A percentile compares a stretch with the other conserved stretches of the same genome.
Conservation (phyloP, 2,329 filamentous ascomycete genomes). For the Talaromyces marneffei region DNA sequence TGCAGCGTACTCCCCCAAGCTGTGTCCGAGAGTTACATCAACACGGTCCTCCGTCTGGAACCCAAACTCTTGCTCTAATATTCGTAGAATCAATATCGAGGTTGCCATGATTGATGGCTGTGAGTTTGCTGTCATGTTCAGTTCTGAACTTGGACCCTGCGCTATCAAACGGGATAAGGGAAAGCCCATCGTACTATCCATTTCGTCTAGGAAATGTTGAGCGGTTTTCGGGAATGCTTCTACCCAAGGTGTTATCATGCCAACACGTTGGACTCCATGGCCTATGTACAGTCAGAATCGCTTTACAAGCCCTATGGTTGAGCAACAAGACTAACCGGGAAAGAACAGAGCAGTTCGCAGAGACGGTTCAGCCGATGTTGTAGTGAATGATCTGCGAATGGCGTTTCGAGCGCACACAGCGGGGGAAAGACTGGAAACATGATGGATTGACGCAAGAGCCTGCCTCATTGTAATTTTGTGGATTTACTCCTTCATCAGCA, state of each 20-base stretch:
- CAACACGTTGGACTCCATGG: slow-evolving; percentile 82
- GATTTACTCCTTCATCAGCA: neutral
- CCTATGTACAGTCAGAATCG: slow-evolving; percentile 45
- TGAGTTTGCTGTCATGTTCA: slow-evolving; percentile 79
- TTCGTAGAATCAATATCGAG: slow-evolving; percentile 79
- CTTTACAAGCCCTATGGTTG: neutral
- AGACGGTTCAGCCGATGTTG: neutral
- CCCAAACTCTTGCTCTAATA: slow-evolving; percentile 78
- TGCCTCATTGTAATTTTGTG: slow-evolving; percentile 5
- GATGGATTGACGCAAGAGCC: neutral
- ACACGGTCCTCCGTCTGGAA: slow-evolving; percentile 66
- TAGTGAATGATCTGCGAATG: slow-evolving; percentile 6
- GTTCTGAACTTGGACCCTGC: slow-evolving; percentile 66
- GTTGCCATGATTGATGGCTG: slow-evolving; percentile 97
- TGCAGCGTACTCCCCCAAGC: slow-evolving; percentile 86
- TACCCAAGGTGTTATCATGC: slow-evolving; percentile 82
- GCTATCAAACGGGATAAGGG: slow-evolving; percentile 73
- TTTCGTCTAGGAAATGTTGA: slow-evolving; percentile 72
- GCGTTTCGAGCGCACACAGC: slow-evolving; percentile 7
- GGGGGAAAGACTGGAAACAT: neutral
- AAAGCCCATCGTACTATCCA: slow-evolving; percentile 69
- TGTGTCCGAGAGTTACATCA: slow-evolving; percentile 83
- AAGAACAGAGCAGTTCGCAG: slow-evolving; percentile 45
- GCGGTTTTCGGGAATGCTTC: slow-evolving; percentile 76
- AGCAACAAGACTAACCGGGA: slow-evolving; percentile 35